Percentiles rank a stretch among this genome's conserved stretches.
Evolutionary conservation across 2,329 filamentous ascomycete species (phyloP).

Genomic region (Colletotrichum sublineola): DNA sequence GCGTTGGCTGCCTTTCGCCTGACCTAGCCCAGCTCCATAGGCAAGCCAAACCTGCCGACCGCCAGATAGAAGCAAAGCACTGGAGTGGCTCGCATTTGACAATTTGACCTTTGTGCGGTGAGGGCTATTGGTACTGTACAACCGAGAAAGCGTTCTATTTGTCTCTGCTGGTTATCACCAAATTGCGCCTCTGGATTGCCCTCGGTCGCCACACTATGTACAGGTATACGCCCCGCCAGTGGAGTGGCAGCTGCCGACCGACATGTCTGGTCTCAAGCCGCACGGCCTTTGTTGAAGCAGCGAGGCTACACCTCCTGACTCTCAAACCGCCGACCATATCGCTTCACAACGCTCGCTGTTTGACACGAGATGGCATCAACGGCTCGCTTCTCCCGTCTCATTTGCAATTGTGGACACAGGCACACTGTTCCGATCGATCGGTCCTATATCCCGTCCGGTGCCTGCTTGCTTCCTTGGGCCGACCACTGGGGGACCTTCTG

Average conservation of each 20-base stretch:
- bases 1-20: constrained; percentile 14
- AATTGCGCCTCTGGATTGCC: constrained; percentile 3
- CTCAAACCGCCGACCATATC: constrained; percentile 36
- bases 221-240: neutral
- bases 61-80: neutral
- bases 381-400: constrained; percentile 26
- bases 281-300: constrained; percentile 31
- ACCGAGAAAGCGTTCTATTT: neutral
- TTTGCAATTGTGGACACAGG: constrained; percentile 34
- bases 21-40: constrained; percentile 9
- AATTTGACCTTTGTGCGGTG: too few species aligned
- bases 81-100: neutral
- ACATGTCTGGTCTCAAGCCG: constrained; percentile 14
- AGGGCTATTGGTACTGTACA: neutral
- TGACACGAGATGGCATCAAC: constrained; percentile 24
- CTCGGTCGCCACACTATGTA: neutral
- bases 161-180: neutral
- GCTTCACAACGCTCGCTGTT: constrained; percentile 9
- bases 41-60: neutral
- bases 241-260: constrained; percentile 13
- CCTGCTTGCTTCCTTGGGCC: constrained; percentile 21
- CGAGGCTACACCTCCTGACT: constrained; percentile 35
- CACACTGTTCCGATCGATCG: constrained; percentile 37
- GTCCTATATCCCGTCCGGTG: constrained; percentile 23
- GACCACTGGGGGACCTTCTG: constrained; percentile 15